Evolutionary conservation across 352 stramenopile genomes (phyloP).

Genomic region (Phytophthora palmivora): DNA sequence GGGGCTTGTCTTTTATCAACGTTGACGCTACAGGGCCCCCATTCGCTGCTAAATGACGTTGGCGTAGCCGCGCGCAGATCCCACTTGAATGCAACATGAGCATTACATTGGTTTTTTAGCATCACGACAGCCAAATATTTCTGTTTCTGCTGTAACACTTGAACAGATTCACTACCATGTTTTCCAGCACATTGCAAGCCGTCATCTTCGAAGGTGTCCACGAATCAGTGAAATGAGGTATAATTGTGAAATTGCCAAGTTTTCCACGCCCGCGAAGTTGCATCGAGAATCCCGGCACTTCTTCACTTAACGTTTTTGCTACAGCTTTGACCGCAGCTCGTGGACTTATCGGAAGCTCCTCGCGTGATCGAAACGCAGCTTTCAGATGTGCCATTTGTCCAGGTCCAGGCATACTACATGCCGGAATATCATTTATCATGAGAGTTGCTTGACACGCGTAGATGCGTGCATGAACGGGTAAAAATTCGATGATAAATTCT

Average conservation of each 20-base stretch:
- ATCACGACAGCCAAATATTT: slow-evolving; percentile 27
- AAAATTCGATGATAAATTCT: slow-evolving; percentile 60
- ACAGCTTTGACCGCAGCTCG: slow-evolving; percentile 20
- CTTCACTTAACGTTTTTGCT: slow-evolving; percentile 21
- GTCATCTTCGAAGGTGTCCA: slow-evolving; percentile 22
- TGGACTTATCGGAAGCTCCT: slow-evolving; percentile 16
- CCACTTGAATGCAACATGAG: slow-evolving; percentile 43
- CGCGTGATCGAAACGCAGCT: slow-evolving; percentile 36
- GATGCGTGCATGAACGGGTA: slow-evolving; percentile 28
- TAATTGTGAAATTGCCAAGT: slow-evolving; percentile 31
- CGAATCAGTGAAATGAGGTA: slow-evolving; percentile 14
- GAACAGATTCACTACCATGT: slow-evolving; percentile 8
- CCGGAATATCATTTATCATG: slow-evolving; percentile 50
- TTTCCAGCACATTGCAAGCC: slow-evolving; percentile 16
- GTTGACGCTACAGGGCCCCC: slow-evolving; percentile 13
- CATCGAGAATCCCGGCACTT: slow-evolving; percentile 30
- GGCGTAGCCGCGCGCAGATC: slow-evolving; percentile 24
- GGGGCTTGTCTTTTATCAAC: not conserved
- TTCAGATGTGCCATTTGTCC: slow-evolving; percentile 48
- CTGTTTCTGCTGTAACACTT: slow-evolving; percentile 15
- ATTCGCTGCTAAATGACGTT: slow-evolving; percentile 22
- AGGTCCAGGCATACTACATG: slow-evolving; percentile 60
- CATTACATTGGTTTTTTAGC: slow-evolving; percentile 43
- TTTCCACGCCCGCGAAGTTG: slow-evolving; percentile 27
- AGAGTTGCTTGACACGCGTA: slow-evolving; percentile 50